A percentile compares a stretch with the other conserved stretches of the same genome.
Evolutionary conservation across 2,329 filamentous ascomycete genomes (phyloP).

Genomic region (Fusarium sp.): DNA sequence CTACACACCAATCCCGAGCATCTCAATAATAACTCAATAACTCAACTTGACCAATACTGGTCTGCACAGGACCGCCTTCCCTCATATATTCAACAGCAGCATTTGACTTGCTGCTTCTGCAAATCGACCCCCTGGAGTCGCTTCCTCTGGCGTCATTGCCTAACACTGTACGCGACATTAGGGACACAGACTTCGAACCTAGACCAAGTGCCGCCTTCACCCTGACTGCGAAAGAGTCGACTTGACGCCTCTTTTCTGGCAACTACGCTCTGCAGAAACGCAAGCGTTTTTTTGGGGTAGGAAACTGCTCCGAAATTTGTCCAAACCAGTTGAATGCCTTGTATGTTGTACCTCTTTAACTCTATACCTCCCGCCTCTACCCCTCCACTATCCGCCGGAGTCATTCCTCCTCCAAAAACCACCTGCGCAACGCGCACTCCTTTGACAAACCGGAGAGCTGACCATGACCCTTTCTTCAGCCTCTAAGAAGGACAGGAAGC

Average conservation of each 20-base stretch:
- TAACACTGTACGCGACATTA: slow-evolving; percentile 35
- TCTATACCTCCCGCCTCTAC: slow-evolving; percentile 31
- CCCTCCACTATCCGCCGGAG: slow-evolving; percentile 27
- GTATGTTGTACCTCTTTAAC: slow-evolving; percentile 47
- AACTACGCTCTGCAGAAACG: slow-evolving; percentile 49
- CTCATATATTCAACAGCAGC: slow-evolving; percentile 19
- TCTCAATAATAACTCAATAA: slow-evolving; percentile 24
- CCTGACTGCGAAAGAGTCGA: slow-evolving; percentile 26
- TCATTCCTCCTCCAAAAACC: slow-evolving; percentile 21
- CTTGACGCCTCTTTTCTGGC: slow-evolving; percentile 31
- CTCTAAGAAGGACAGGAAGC: slow-evolving; percentile 66
- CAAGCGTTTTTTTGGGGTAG: slow-evolving; percentile 48
- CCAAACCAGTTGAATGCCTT: slow-evolving; percentile 54
- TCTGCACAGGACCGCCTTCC: slow-evolving; percentile 5
- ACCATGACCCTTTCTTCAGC: slow-evolving; percentile 51
- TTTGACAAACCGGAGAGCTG: slow-evolving; percentile 32
- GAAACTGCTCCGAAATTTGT: slow-evolving; percentile 50
- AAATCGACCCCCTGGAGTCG: slow-evolving; percentile 23
- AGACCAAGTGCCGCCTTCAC: slow-evolving; percentile 40
- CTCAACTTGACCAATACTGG: background rate
- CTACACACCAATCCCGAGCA: slow-evolving; percentile 37
- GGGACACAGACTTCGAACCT: slow-evolving; percentile 35
- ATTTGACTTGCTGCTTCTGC: slow-evolving; percentile 21
- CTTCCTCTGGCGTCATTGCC: slow-evolving; percentile 29
- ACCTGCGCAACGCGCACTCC: slow-evolving; percentile 34